phyloP scores from a whole-genome alignment of 148 eudicot species.

The Cornus florida region DNA sequence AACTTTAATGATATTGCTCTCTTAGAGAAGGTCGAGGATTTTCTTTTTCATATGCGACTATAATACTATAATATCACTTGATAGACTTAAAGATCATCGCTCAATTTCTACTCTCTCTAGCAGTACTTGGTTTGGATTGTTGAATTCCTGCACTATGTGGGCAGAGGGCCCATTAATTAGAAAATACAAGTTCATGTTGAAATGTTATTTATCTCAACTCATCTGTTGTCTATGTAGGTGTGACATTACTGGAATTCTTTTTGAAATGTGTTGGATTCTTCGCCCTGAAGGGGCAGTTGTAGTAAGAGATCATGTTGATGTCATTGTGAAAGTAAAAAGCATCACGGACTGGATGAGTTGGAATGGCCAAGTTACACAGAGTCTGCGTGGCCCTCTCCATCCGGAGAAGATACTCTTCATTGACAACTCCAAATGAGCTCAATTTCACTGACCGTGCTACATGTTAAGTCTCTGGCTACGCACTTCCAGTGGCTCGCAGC shows the following conservation, averaged over 20 bases:
- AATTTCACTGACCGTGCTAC: neutral
- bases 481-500: neutral
- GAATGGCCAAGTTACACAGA: constrained; percentile 37
- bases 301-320: constrained; percentile 48
- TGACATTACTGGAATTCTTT: constrained; percentile 36
- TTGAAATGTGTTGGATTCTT: constrained; percentile 54
- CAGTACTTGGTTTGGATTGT: no score
- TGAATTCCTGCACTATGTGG: no score
- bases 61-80: no score
- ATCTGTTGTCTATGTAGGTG: constrained; percentile 34
- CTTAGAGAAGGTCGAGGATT: no score
- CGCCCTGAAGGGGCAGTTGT: constrained; percentile 54
- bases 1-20: no score
- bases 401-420: constrained; percentile 49
- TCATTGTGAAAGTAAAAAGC: constrained; percentile 32
- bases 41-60: no score
- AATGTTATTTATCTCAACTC: neutral
- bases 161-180: neutral
- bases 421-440: constrained; percentile 26
- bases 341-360: constrained; percentile 38
- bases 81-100: no score
- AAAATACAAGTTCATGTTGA: no score
- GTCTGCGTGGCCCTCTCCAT: constrained; percentile 44
- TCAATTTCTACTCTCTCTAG: no score
- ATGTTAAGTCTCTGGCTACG: neutral